phyloP scores from a whole-genome alignment of 345 rosid species.

The Noccaea caerulescens region DNA sequence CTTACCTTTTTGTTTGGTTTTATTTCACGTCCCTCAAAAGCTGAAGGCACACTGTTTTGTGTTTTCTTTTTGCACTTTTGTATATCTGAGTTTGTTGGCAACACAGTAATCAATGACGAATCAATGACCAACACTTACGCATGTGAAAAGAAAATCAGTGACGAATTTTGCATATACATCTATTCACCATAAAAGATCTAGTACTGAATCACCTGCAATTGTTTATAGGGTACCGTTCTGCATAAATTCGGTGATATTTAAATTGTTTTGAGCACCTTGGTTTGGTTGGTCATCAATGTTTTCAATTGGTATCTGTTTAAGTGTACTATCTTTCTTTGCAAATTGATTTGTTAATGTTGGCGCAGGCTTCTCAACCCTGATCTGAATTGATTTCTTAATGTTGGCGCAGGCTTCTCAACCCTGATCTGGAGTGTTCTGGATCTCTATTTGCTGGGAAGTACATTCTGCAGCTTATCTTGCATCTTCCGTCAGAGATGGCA shows the following conservation, averaged over 20 bases:
- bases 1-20: slow-evolving; percentile 22
- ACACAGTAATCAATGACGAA: neutral
- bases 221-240: neutral
- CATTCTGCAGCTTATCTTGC: slow-evolving; percentile 89
- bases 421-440: slow-evolving; percentile 87
- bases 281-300: slow-evolving; percentile 24
- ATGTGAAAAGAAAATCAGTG: slow-evolving; percentile 17
- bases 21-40: slow-evolving; percentile 24
- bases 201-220: slow-evolving; percentile 18
- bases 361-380: slow-evolving; percentile 91
- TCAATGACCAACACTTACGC: neutral
- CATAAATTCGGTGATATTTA: slow-evolving; percentile 12
- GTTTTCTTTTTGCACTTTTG: slow-evolving; percentile 28
- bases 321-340: slow-evolving; percentile 18
- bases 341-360: slow-evolving; percentile 25
- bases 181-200: slow-evolving; percentile 4
- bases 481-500: slow-evolving; percentile 87
- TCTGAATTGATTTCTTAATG: slow-evolving; percentile 38
- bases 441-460: slow-evolving; percentile 91
- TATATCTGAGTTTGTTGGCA: slow-evolving; percentile 27
- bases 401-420: slow-evolving; percentile 83
- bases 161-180: slow-evolving; percentile 8
- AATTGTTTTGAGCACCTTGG: slow-evolving; percentile 24
- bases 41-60: slow-evolving; percentile 18
- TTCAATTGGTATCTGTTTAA: slow-evolving; percentile 12